These are phyloP conservation scores for Plasmodium reichenowi DNA, from an alignment of 169 alveolate genomes.

Conservation along the genomic window DNA sequence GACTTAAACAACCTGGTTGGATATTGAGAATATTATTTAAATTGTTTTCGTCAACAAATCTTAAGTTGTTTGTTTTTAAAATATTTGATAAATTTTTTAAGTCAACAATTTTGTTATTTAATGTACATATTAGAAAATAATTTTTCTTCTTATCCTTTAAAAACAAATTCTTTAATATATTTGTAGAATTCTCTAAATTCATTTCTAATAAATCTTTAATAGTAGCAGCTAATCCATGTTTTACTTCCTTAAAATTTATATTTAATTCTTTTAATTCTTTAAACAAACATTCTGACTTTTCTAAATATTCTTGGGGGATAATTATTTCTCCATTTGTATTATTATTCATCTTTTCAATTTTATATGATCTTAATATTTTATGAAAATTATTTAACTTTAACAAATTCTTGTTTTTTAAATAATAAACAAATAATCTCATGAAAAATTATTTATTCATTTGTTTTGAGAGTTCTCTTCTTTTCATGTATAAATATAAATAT, in stretches of 20 bases:
- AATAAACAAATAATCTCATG: conserved; percentile 1
- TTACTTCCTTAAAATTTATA: conserved; percentile 66
- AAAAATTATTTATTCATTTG: neutral
- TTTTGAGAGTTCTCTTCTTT: neutral
- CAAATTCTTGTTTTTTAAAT: neutral
- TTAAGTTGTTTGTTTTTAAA: conserved; percentile 83
- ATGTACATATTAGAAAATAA: conserved; percentile 77
- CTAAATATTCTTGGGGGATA: conserved; percentile 34
- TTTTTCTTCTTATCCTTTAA: conserved; percentile 81
- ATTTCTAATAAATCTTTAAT: conserved; percentile 75
- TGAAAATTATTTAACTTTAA: neutral
- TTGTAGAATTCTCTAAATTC: conserved; percentile 36
- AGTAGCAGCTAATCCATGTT: conserved; percentile 64
- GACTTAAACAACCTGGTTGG: conserved; percentile 85
- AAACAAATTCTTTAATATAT: conserved; percentile 77
- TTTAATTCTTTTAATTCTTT: conserved; percentile 49
- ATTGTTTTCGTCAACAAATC: conserved; percentile 85
- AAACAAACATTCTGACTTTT: conserved; percentile 36
- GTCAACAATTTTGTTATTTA: conserved; percentile 76
- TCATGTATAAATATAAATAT: neutral
- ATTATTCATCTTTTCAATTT: conserved; percentile 19
- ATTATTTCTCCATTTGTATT: conserved; percentile 19
- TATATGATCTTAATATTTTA: neutral
- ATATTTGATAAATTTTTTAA: conserved; percentile 79
- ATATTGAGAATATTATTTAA: conserved; percentile 81